Evolutionary conservation across 2,329 filamentous ascomycete species (phyloP).

Genomic region (Apiospora phragmitis): DNA sequence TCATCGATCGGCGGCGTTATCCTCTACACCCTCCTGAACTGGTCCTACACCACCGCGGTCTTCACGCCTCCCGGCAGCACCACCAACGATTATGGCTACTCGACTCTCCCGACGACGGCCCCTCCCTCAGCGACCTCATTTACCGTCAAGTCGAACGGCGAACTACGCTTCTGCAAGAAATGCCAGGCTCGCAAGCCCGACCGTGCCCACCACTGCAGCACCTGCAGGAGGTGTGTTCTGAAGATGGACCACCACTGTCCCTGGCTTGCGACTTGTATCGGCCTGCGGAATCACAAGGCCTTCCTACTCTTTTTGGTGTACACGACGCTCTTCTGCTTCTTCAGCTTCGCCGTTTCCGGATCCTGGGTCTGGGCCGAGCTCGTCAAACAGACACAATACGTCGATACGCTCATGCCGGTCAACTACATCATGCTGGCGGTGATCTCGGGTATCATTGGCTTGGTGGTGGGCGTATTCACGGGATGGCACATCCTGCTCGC

Average conservation of each 20-base stretch:
- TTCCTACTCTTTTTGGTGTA: slow-evolving; percentile 93
- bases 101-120: slow-evolving; percentile 75
- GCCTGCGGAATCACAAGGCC: slow-evolving; percentile 91
- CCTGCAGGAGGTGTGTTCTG: slow-evolving; percentile 88
- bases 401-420: slow-evolving; percentile 78
- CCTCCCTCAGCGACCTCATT: slow-evolving; percentile 66
- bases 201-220: slow-evolving; percentile 94
- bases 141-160: slow-evolving; percentile 90
- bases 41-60: slow-evolving; percentile 88
- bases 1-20: slow-evolving; percentile 65
- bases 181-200: slow-evolving; percentile 94
- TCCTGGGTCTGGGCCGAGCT: slow-evolving; percentile 87
- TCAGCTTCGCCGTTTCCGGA: slow-evolving; percentile 74
- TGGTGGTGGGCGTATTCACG: slow-evolving; percentile 88
- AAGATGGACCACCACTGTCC: slow-evolving; percentile 99
- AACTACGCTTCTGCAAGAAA: slow-evolving; percentile 92
- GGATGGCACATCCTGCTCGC: slow-evolving; percentile 88
- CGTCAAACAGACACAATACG: slow-evolving; percentile 67
- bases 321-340: slow-evolving; percentile 81
- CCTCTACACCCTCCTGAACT: slow-evolving; percentile 79
- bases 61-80: slow-evolving; percentile 85
- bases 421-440: slow-evolving; percentile 90
- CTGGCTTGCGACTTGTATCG: slow-evolving; percentile 95
- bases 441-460: slow-evolving; percentile 83
- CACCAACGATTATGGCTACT: slow-evolving; percentile 69